Conservation (phyloP, 495 filamentous ascomycete species). For the Chaetomium tenue region DNA sequence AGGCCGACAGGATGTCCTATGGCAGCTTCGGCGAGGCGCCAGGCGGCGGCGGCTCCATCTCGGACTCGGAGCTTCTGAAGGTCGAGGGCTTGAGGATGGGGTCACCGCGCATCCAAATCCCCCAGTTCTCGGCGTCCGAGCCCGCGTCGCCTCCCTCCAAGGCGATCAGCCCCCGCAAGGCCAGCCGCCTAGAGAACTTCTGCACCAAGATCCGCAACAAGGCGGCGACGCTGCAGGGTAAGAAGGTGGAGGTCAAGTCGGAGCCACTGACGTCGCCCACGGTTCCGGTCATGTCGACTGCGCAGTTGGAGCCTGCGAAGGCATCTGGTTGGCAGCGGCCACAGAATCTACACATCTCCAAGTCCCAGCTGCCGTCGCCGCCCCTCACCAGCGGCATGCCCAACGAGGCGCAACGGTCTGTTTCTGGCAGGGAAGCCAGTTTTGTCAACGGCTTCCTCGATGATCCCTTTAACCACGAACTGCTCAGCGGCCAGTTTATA, state of each 20-base stretch:
- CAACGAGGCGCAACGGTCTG: constrained; percentile 4
- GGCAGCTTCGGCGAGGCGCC: constrained; percentile 20
- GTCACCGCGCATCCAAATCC: constrained; percentile 37
- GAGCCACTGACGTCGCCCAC: background rate
- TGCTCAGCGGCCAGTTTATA: constrained; percentile 30
- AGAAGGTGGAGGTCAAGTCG: constrained; percentile 13
- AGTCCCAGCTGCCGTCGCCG: constrained; percentile 36
- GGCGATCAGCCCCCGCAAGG: constrained; percentile 30
- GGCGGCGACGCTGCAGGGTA: constrained; percentile 26
- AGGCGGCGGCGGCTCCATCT: constrained; percentile 41
- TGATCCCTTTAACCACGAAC: constrained; percentile 31
- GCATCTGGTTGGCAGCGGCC: constrained; percentile 18
- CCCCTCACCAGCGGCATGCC: constrained; percentile 38
- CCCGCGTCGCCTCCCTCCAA: constrained; percentile 31
- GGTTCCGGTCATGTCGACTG: constrained; percentile 26
- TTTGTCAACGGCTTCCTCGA: constrained; percentile 40
- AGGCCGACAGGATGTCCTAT: constrained; percentile 14
- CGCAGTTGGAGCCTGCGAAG: constrained; percentile 25
- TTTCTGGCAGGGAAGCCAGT: constrained; percentile 6
- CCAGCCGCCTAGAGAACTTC: constrained; percentile 30
- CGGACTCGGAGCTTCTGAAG: constrained; percentile 48
- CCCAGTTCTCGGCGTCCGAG: constrained; percentile 29
- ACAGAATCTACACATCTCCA: constrained; percentile 21
- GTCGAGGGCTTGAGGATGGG: constrained; percentile 48
- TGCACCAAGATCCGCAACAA: constrained; percentile 36